Percentiles rank a stretch among this genome's conserved stretches.
phyloP scores from a whole-genome alignment of 129 eudicot genomes.

The Silybum marianum region DNA sequence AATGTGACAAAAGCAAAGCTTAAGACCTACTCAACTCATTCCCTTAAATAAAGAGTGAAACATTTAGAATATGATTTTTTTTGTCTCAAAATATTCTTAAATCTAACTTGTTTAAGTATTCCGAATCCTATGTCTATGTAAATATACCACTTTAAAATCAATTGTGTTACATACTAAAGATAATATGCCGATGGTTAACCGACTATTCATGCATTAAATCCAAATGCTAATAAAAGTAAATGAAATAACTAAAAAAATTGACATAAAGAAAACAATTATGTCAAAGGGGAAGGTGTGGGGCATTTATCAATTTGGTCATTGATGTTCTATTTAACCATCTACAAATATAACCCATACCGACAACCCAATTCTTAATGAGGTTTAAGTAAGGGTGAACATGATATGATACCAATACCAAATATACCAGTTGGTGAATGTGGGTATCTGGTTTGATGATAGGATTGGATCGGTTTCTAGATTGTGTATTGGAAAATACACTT shows the following conservation, averaged over 20 bases:
- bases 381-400: background rate
- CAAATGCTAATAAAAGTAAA: background rate
- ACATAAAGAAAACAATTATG: background rate
- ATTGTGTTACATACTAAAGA: background rate
- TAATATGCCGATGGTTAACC: background rate
- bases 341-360: background rate
- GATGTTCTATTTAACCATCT: background rate
- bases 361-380: background rate
- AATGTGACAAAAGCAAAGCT: conserved; percentile 33
- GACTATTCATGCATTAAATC: background rate
- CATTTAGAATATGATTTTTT: conserved; percentile 20
- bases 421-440: too few species aligned
- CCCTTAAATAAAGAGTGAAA: conserved; percentile 12
- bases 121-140: background rate
- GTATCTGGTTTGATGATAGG: too few species aligned
- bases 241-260: background rate
- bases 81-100: conserved; percentile 15
- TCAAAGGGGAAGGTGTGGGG: background rate
- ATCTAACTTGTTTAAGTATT: conserved; percentile 7
- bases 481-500: too few species aligned
- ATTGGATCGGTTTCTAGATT: too few species aligned
- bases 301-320: background rate
- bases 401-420: background rate
- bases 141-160: background rate
- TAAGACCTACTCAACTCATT: conserved; percentile 25